Evolutionary conservation across 768 basidiomycete genomes (phyloP), one percentile per base, ranked within the genome.

Genomic region (Amanita phalloides): DNA sequence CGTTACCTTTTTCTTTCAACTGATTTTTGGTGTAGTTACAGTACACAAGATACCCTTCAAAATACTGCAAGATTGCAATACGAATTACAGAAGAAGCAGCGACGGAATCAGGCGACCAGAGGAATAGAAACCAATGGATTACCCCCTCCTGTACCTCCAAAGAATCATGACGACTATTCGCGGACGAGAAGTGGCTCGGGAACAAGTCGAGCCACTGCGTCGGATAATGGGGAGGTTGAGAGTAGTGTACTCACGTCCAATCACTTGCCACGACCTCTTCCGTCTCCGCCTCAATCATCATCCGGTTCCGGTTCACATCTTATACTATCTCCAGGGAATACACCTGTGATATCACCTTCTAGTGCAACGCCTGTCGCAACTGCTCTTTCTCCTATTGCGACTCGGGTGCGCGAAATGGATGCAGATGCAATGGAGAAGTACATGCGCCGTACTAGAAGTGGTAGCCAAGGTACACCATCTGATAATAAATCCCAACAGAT

Each of bases 361-460:
- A 58, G 70, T 36, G 56, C 66, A 50, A 58, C 63, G 65, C 48
- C 68, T 68, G 5, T 65, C 64, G 51, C 64, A 17, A 74, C 76
- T 39, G 79, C 79, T 21, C 64, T 90, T 49, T 86, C 90, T 3
- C 90, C 88, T 2, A 77, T 92, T 53, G 86, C 83, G 26, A 84
- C 71, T 58, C 84, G 88, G 32, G 83, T 92, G 74, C 79, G 82
- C 57, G 85, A 90, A 66, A 76, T 81, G 53, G 90, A 92, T 62
- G 89, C 89, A 17, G 86, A 85, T 62, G 90, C 90, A 35, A 88
- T 86, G 74, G 88, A 90, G 64, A 87, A 90, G 60, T 92, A 90
- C 62, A 72, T 89, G 63, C 73, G 78, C 55, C 78, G 90, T 52
- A 87, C 86, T 69, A 78, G 90, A 52, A 91, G 88, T 61, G 89